These are phyloP conservation scores for Colletotrichum liaoningense DNA, from an alignment of 2,329 filamentous ascomycete species.

Conservation along the genomic window DNA sequence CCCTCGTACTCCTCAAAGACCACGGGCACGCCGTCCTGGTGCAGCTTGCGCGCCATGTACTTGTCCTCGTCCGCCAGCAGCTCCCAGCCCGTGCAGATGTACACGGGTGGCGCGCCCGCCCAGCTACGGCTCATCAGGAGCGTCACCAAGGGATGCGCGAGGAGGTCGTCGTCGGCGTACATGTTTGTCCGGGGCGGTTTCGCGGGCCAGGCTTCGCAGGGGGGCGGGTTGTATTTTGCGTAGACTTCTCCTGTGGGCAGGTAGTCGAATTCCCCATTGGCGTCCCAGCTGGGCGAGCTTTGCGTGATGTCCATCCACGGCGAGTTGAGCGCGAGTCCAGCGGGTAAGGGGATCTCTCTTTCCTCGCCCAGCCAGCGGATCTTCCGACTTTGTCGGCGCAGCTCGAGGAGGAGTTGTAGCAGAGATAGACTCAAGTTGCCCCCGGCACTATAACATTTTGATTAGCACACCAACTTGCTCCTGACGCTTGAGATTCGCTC, in stretches of 20 bases:
- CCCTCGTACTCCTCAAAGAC: constrained; percentile 80
- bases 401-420: constrained; percentile 75
- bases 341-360: constrained; percentile 73
- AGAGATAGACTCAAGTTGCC: constrained; percentile 77
- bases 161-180: constrained; percentile 65
- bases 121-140: constrained; percentile 70
- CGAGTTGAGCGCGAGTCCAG: constrained; percentile 70
- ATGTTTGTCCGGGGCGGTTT: constrained; percentile 63
- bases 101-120: constrained; percentile 73
- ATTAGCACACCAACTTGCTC: neutral
- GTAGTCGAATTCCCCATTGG: constrained; percentile 71
- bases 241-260: constrained; percentile 59
- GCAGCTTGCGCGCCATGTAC: constrained; percentile 68
- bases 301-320: constrained; percentile 80
- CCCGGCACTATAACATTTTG: constrained; percentile 66
- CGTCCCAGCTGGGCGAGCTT: constrained; percentile 66
- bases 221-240: constrained; percentile 42
- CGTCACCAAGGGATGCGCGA: constrained; percentile 76
- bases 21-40: constrained; percentile 68
- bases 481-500: constrained; percentile 33
- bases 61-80: constrained; percentile 75
- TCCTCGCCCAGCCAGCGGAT: constrained; percentile 71
- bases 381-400: constrained; percentile 58
- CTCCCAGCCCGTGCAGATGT: constrained; percentile 77
- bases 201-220: constrained; percentile 69